phyloP scores from a whole-genome alignment of 2,329 filamentous ascomycete species.

The Didymellaceae sp. region DNA sequence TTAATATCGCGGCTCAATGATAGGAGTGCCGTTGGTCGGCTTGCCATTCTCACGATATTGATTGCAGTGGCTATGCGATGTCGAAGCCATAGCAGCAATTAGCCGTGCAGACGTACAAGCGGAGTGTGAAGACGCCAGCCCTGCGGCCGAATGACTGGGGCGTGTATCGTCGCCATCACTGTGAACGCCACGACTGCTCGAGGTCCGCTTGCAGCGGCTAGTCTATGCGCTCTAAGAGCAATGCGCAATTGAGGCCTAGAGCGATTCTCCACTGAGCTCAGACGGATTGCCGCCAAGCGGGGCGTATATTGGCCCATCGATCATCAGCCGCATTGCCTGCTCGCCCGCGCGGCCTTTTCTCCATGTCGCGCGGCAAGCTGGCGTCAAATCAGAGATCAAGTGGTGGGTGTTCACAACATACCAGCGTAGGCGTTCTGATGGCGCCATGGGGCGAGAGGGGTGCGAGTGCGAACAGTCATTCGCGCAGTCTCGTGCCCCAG shows the following conservation, averaged over 20 bases:
- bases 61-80: slow-evolving; percentile 21
- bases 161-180: slow-evolving; percentile 41
- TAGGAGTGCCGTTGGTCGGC: slow-evolving; percentile 4
- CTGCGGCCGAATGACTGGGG: slow-evolving; percentile 33
- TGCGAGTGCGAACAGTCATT: slow-evolving; percentile 17
- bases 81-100: slow-evolving; percentile 40
- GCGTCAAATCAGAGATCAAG: slow-evolving; percentile 23
- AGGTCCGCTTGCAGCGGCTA: slow-evolving; percentile 49
- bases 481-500: slow-evolving; percentile 35
- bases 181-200: slow-evolving; percentile 37
- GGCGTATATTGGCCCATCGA: slow-evolving; percentile 47
- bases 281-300: slow-evolving; percentile 48
- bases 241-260: slow-evolving; percentile 47
- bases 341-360: slow-evolving; percentile 26
- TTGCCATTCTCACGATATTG: slow-evolving; percentile 11
- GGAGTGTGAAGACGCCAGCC: slow-evolving; percentile 39
- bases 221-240: slow-evolving; percentile 35
- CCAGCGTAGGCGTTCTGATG: slow-evolving; percentile 19
- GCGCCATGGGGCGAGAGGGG: slow-evolving; percentile 30
- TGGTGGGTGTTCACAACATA: slow-evolving; percentile 14
- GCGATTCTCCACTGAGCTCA: slow-evolving; percentile 42
- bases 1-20: slow-evolving; percentile 10
- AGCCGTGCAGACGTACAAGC: slow-evolving; percentile 38
- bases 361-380: slow-evolving; percentile 28
- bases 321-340: slow-evolving; percentile 49